Conservation (phyloP, 2,329 filamentous ascomycete genomes). For the Fusarium graminum region DNA sequence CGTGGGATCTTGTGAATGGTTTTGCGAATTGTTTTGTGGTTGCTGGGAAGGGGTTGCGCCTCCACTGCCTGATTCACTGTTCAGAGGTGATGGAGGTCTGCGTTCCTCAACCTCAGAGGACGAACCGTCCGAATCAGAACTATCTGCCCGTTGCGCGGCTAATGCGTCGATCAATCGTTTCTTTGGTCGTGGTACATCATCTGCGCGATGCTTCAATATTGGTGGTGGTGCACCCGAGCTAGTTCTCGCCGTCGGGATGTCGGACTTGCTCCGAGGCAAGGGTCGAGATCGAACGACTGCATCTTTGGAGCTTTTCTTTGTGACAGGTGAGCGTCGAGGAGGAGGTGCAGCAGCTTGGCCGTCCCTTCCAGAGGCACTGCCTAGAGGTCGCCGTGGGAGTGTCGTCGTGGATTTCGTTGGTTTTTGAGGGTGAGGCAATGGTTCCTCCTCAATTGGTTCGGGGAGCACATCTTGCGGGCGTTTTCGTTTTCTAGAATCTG, state of each 20-base stretch:
- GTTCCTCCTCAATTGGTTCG: constrained; percentile 22
- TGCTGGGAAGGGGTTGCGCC: constrained; percentile 42
- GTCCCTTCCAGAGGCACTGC: constrained; percentile 10
- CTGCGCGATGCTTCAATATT: constrained; percentile 9
- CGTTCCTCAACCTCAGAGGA: constrained; percentile 18
- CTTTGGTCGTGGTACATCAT: constrained; percentile 25
- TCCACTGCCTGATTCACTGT: constrained; percentile 33
- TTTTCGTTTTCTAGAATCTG: constrained; percentile 44
- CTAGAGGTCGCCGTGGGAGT: constrained; percentile 28
- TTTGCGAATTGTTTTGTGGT: constrained; percentile 29
- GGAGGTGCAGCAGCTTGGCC: constrained; percentile 6
- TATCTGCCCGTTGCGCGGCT: constrained; percentile 56
- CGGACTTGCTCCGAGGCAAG: constrained; percentile 24
- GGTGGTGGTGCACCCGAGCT: constrained; percentile 4
- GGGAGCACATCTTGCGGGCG: constrained; percentile 31
- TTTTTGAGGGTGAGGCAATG: constrained; percentile 10
- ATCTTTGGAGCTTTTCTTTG: constrained; percentile 30
- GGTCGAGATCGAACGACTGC: constrained; percentile 6
- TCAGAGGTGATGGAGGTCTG: constrained; percentile 21
- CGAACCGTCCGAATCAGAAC: constrained; percentile 50
- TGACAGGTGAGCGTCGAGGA: constrained; percentile 3
- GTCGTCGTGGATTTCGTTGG: constrained; percentile 24
- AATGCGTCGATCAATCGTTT: constrained; percentile 60
- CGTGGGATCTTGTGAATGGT: constrained; percentile 37
- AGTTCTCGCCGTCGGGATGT: constrained; percentile 13